Percentiles rank a stretch among this genome's conserved stretches.
phyloP scores from a whole-genome alignment of 1,139 yeast genomes.

The Taphrina wiesneri region DNA sequence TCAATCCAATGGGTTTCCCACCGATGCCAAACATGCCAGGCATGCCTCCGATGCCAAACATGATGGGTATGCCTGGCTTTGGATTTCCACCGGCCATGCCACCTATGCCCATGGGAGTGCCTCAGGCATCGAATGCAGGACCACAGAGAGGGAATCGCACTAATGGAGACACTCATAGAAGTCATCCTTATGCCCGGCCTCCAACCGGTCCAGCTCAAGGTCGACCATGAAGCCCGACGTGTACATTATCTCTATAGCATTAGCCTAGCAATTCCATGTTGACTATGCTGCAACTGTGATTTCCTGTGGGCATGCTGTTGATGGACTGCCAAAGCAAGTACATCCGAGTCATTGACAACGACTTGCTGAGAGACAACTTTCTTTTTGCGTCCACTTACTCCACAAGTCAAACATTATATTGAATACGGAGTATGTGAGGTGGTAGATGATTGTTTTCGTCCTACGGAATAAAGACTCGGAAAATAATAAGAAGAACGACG shows the following conservation, averaged over 20 bases:
- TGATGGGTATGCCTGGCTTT: conserved; percentile 20
- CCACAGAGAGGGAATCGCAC: not conserved
- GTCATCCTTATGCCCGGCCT: conserved; percentile 16
- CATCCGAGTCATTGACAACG: too few relatives aligned
- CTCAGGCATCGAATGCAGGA: not conserved
- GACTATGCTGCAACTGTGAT: too few relatives aligned
- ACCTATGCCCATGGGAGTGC: not conserved
- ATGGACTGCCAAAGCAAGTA: too few relatives aligned
- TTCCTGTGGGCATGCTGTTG: too few relatives aligned
- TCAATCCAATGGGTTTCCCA: conserved; percentile 16
- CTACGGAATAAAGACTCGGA: not conserved
- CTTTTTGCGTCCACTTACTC: too few relatives aligned
- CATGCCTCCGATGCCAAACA: conserved; percentile 39
- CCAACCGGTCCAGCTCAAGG: conserved; percentile 3
- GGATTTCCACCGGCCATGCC: conserved; percentile 14
- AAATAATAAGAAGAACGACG: not conserved
- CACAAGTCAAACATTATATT: too few relatives aligned
- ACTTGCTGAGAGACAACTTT: too few relatives aligned
- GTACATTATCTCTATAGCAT: too few relatives aligned
- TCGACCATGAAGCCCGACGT: not conserved
- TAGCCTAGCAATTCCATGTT: too few relatives aligned
- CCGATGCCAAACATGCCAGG: conserved; percentile 37
- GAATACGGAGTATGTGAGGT: too few relatives aligned
- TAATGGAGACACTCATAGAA: not conserved
- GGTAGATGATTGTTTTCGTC: too few relatives aligned